Evolutionary conservation across 116 monocot genomes (phyloP).

Genomic region (Papilionanthe hybrid): DNA sequence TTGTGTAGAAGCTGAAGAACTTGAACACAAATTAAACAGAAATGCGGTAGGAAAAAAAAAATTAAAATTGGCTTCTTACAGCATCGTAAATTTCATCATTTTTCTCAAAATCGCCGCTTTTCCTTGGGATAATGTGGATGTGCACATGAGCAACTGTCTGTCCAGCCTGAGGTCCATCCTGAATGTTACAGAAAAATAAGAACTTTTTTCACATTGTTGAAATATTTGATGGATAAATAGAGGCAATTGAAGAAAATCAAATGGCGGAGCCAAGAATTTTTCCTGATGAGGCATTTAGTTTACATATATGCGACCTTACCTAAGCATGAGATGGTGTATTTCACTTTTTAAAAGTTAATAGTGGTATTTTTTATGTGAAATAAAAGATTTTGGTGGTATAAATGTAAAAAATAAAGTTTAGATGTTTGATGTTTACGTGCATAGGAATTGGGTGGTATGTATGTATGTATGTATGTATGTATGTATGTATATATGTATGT

Average conservation of each 20-base stretch:
- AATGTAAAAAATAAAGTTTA: too few relatives aligned
- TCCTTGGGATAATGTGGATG: conserved; percentile 79
- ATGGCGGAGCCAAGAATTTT: too few relatives aligned
- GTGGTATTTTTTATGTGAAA: too few relatives aligned
- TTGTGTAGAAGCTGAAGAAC: not conserved
- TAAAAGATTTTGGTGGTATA: too few relatives aligned
- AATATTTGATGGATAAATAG: not conserved
- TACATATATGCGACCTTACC: too few relatives aligned
- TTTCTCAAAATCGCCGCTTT: conserved; percentile 72
- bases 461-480: too few relatives aligned
- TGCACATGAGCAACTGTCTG: conserved; percentile 92
- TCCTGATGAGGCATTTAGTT: too few relatives aligned
- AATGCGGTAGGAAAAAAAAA: not conserved
- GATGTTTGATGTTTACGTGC: too few relatives aligned
- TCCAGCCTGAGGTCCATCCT: conserved; percentile 93
- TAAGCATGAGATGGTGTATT: too few relatives aligned
- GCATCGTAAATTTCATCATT: conserved; percentile 95
- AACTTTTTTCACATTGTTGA: not conserved
- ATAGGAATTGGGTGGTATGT: too few relatives aligned
- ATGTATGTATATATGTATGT: too few relatives aligned
- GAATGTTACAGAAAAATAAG: conserved; percentile 10
- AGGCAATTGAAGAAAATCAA: not conserved
- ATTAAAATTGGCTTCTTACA: conserved; percentile 28
- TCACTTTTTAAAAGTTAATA: too few relatives aligned
- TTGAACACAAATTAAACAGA: not conserved